Evolutionary conservation across 306 rosid species (phyloP).

Genomic region (Cicer pinnatifidum): DNA sequence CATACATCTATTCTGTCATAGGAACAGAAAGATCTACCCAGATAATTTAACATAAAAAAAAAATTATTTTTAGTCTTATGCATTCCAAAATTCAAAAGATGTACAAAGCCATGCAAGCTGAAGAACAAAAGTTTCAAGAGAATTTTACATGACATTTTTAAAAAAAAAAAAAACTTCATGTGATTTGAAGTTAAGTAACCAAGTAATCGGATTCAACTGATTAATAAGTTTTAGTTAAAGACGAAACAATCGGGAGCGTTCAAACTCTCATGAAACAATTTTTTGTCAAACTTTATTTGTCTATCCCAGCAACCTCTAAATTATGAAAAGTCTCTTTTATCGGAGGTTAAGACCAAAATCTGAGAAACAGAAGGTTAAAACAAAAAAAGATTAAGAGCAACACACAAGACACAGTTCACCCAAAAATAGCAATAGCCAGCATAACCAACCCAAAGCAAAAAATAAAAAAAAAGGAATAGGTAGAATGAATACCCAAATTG

Average conservation of each 20-base stretch:
- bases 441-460: background rate
- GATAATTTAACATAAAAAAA: background rate
- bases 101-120: conserved; percentile 2
- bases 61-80: background rate
- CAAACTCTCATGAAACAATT: background rate
- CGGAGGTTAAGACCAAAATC: too few relatives aligned
- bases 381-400: too few relatives aligned
- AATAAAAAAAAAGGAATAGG: background rate
- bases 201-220: background rate
- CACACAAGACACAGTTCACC: background rate
- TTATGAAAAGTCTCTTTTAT: background rate
- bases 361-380: too few relatives aligned
- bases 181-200: background rate
- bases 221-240: too few relatives aligned
- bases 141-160: background rate
- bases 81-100: conserved; percentile 3
- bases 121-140: conserved; percentile 5
- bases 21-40: background rate
- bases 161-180: background rate
- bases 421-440: conserved; percentile 15
- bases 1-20: background rate
- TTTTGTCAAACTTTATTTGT: background rate
- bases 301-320: background rate
- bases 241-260: too few relatives aligned
- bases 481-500: conserved; percentile 59